phyloP scores from a whole-genome alignment of 305 asterid species.

The Fraxinus ornus region DNA sequence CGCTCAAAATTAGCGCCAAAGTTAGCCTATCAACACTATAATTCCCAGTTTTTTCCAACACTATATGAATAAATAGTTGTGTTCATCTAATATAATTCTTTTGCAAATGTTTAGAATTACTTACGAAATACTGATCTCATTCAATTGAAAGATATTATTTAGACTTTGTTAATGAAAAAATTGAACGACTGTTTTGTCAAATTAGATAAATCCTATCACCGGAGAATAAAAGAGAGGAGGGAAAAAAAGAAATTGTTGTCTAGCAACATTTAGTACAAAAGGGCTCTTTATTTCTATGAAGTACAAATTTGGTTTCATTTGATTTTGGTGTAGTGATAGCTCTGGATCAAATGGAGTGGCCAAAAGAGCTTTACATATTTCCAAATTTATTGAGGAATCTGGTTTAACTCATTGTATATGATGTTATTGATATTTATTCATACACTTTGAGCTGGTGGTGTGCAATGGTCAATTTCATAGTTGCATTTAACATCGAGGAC shows the following conservation, averaged over 20 bases:
- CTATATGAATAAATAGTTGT: slow-evolving; percentile 7
- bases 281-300: background rate
- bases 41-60: no score
- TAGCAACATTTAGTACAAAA: no score
- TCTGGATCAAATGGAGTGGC: background rate
- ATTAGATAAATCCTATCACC: background rate
- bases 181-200: background rate
- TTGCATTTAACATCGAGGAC: background rate
- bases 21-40: no score
- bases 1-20: no score
- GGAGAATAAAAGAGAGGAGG: background rate
- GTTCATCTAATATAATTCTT: slow-evolving; percentile 19
- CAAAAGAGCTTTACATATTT: background rate
- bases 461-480: background rate
- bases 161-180: background rate
- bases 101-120: background rate
- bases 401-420: background rate
- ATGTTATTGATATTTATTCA: background rate
- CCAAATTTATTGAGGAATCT: background rate
- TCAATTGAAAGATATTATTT: background rate
- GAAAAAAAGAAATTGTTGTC: background rate
- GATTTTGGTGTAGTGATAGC: background rate
- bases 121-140: background rate
- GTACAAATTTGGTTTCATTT: background rate
- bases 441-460: background rate